Percentiles rank a stretch among this genome's conserved stretches.
phyloP scores from a whole-genome alignment of 163 green algal species.

The Dunaliella salina region DNA sequence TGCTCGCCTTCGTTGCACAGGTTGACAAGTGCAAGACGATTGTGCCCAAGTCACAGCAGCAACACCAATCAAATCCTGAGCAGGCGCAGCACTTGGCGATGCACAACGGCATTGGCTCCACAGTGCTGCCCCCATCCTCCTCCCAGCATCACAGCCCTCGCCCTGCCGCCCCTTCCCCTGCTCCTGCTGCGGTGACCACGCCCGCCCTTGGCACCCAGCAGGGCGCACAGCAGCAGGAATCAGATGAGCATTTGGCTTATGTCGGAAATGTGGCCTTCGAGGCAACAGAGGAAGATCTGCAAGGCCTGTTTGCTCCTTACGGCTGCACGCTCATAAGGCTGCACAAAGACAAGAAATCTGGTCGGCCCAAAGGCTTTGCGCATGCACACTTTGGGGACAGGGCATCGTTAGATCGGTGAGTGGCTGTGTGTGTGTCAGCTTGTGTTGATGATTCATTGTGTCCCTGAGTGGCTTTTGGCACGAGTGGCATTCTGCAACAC shows the following conservation, averaged over 20 bases:
- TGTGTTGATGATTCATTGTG: no score
- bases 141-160: background rate
- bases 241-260: constrained; percentile 49
- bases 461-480: no score
- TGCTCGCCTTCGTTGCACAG: no score
- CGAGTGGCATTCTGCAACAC: no score
- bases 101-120: background rate
- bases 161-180: background rate
- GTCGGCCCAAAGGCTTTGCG: constrained; percentile 71
- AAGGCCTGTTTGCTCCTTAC: constrained; percentile 57
- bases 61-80: background rate
- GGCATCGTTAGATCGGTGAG: constrained; percentile 52
- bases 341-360: constrained; percentile 75
- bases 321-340: constrained; percentile 51
- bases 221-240: constrained; percentile 14
- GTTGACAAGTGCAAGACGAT: constrained; percentile 71
- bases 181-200: background rate
- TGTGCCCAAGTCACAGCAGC: constrained; percentile 1
- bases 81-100: constrained; percentile 6
- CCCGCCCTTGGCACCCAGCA: background rate
- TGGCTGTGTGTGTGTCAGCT: background rate
- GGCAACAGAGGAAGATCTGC: constrained; percentile 49
- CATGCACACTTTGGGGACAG: constrained; percentile 79
- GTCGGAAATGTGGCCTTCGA: constrained; percentile 78
- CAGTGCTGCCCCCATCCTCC: background rate